Base-by-base conservation (phyloP, 192 early-diverging fungal species). In the Paraglomus brasilianum region DNA sequence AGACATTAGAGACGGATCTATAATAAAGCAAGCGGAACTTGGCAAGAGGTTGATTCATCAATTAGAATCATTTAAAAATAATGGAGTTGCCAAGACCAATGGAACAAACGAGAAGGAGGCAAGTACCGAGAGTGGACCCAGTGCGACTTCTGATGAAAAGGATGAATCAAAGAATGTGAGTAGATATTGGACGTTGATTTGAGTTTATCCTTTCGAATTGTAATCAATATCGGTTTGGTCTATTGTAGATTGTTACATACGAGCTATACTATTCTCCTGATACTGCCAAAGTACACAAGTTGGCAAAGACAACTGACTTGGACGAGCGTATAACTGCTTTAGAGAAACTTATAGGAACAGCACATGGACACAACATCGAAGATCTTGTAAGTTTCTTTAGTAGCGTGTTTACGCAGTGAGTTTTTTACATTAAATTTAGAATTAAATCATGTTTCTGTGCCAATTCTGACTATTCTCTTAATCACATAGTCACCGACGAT, bases 181-280 rank as follows among this genome's bases (percentile, higher is more conserved):
- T 38, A 17, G 22, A 40, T 44, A 30, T 30, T 30, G 30, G 30
- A 30, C 1, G 30, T 30, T 30, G 30, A 30, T 3, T 30, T 30
- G 30, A 30, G 30, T 30, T 30, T 30, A 30, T 30, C 30, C 3
- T 30, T 30, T 30, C 30, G 30, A 3, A 30, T 30, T 30, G 30
- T 30, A 30, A 3, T 30, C 30, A 3, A 30, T 3, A 3, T 30
- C 30, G 30, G 30, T 30, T 19, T 50, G 24, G 4, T 39, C 39
- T 15, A 14, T 53, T 5, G 36, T 76, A 82, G 82, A 78, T 78
- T 51, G 77, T 92, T 5, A 91, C 89, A 9, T 91, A 92, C 69
- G 90, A 92, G 66, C 75, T 91, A 2, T 89, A 76, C 69, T 92
- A 89, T 65, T 88, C 83, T 17, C 89, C 89, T 13, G 82, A 86